A percentile compares a stretch with the other conserved stretches of the same genome.
These are phyloP conservation scores for Aureobasidium sp. DNA, from an alignment of 2,329 filamentous ascomycete genomes.

Conservation along the genomic window DNA sequence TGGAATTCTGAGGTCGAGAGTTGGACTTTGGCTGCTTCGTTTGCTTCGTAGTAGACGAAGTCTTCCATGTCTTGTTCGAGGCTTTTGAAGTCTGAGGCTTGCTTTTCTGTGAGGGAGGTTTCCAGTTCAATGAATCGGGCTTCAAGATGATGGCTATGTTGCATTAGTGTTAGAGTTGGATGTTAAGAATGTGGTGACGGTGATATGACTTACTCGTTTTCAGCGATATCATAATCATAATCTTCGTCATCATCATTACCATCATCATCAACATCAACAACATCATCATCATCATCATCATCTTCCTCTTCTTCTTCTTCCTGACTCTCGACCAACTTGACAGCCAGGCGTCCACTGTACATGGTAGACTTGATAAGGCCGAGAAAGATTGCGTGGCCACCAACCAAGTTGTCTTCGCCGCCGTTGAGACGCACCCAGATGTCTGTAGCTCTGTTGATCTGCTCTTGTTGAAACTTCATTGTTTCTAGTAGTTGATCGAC, in stretches of 20 bases:
- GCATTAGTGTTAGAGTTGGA: background rate
- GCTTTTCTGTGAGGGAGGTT: background rate
- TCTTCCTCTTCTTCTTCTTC: background rate
- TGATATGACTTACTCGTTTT: background rate
- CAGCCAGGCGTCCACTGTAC: background rate
- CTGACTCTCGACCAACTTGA: background rate
- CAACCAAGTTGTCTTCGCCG: background rate
- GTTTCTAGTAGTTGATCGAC: background rate
- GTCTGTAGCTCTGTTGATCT: background rate
- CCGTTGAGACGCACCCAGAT: background rate
- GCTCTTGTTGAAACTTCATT: background rate
- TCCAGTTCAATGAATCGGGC: background rate
- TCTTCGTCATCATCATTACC: too few relatives aligned
- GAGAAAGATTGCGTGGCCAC: background rate
- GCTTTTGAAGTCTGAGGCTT: background rate
- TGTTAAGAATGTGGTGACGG: background rate
- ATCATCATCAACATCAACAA: too few relatives aligned
- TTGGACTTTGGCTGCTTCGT: background rate
- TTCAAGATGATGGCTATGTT: background rate
- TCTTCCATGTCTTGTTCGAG: background rate
- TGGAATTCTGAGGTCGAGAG: background rate
- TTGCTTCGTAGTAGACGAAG: background rate
- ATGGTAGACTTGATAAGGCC: background rate
- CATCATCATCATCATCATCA: too few relatives aligned
- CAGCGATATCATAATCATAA: too few relatives aligned